Percentiles rank a stretch among this genome's conserved stretches.
Conservation (phyloP, 176 grass and related monocot genomes). For the Avena insularis region DNA sequence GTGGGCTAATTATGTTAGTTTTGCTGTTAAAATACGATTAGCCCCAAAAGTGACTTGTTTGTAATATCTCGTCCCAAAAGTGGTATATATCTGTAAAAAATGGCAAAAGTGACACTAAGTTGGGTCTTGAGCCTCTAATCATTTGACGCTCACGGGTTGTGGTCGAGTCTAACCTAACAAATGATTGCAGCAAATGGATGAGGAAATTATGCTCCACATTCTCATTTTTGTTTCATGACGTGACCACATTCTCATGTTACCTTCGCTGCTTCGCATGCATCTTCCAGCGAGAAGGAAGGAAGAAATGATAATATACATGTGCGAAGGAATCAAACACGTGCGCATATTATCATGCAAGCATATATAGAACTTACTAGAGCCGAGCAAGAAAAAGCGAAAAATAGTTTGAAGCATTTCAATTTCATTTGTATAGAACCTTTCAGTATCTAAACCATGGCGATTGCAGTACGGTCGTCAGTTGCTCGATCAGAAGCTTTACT, state of each 20-base stretch:
- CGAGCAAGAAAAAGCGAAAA: background rate
- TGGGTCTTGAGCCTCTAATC: too few relatives aligned
- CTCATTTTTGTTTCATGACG: background rate
- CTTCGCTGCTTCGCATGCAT: background rate
- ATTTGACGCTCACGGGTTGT: too few relatives aligned
- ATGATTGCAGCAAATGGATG: background rate
- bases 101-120: too few relatives aligned
- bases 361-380: background rate
- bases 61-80: too few relatives aligned
- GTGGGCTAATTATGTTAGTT: too few relatives aligned
- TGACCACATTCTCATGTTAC: background rate
- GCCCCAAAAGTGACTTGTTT: too few relatives aligned
- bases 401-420: background rate
- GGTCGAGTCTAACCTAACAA: background rate
- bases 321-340: background rate
- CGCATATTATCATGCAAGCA: too few relatives aligned
- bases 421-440: background rate
- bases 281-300: background rate
- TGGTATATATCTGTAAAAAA: too few relatives aligned
- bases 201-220: background rate
- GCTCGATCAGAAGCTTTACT: background rate
- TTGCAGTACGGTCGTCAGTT: background rate
- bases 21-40: too few relatives aligned
- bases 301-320: background rate
- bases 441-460: background rate